Conservation (phyloP, 345 rosid species). For the Camelina hispida region DNA sequence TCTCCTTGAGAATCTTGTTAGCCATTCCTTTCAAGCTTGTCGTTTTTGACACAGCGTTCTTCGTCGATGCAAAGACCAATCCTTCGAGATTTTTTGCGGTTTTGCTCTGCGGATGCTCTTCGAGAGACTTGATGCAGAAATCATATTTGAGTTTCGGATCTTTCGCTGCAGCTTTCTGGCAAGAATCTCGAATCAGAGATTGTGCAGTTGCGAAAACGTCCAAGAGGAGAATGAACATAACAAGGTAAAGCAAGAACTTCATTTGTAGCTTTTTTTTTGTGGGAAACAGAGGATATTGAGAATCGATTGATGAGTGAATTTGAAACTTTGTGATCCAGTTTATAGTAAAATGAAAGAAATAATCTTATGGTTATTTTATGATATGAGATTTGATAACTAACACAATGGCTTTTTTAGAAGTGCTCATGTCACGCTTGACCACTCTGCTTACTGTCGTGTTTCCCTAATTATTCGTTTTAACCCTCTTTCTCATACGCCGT, state of each 20-base stretch:
- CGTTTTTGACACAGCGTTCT: constrained; percentile 33
- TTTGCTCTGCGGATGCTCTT: constrained; percentile 41
- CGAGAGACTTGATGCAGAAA: constrained; percentile 43
- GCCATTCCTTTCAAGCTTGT: constrained; percentile 32
- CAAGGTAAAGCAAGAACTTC: constrained; percentile 11
- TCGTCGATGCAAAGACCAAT: constrained; percentile 36
- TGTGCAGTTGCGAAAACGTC: constrained; percentile 17
- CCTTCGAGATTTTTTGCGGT: constrained; percentile 31
- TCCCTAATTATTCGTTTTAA: background rate
- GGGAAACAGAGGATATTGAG: background rate
- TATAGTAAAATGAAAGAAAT: background rate
- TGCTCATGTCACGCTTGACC: constrained; percentile 6
- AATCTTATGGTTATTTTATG: background rate
- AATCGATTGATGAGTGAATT: background rate
- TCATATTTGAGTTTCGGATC: constrained; percentile 38
- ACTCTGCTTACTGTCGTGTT: background rate
- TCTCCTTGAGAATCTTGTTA: constrained; percentile 27
- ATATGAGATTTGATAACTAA: background rate
- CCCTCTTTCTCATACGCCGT: background rate
- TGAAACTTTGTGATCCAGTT: constrained; percentile 7
- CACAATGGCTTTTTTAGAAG: background rate
- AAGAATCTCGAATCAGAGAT: constrained; percentile 38
- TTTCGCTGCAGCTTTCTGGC: constrained; percentile 44
- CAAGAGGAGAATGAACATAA: constrained; percentile 23
- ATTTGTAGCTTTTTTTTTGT: background rate